phyloP scores from a whole-genome alignment of 495 filamentous ascomycete species.

The Monascus purpureus region DNA sequence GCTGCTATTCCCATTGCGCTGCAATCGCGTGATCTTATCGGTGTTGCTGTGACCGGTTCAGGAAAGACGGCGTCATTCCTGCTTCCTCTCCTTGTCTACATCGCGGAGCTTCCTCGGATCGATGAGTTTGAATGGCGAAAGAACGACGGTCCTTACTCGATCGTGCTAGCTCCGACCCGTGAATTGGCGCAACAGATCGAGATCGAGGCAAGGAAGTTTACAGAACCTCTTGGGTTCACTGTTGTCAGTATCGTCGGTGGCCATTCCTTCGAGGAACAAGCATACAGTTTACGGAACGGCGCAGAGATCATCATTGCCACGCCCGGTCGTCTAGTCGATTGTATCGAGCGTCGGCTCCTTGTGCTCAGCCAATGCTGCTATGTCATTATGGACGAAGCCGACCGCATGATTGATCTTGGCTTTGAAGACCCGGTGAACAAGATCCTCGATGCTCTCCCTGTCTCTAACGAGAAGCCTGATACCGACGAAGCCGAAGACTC shows the following conservation, averaged over 20 bases:
- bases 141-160: slow-evolving; percentile 91
- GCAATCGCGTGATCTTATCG: slow-evolving; percentile 87
- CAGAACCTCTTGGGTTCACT: slow-evolving; percentile 79
- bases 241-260: slow-evolving; percentile 96
- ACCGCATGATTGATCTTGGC: slow-evolving; percentile 97
- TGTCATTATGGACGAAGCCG: slow-evolving; percentile 96
- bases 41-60: slow-evolving; percentile 95
- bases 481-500: slow-evolving; percentile 87
- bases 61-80: slow-evolving; percentile 97
- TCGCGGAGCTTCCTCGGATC: slow-evolving; percentile 75
- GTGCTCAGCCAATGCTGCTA: slow-evolving; percentile 96
- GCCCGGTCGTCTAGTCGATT: slow-evolving; percentile 92
- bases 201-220: slow-evolving; percentile 86
- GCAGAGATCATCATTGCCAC: slow-evolving; percentile 99
- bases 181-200: slow-evolving; percentile 98
- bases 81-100: slow-evolving; percentile 90
- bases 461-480: slow-evolving; percentile 91
- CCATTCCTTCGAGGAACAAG: slow-evolving; percentile 89
- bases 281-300: slow-evolving; percentile 82
- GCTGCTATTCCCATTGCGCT: slow-evolving; percentile 93
- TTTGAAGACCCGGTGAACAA: slow-evolving; percentile 98
- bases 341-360: slow-evolving; percentile 82
- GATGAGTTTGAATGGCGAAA: slow-evolving; percentile 66
- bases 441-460: slow-evolving; percentile 93
- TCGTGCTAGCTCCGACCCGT: slow-evolving; percentile 94